These are phyloP conservation scores for Fraxinus latifolia DNA, from an alignment of 305 asterid species.

Conservation along the genomic window DNA sequence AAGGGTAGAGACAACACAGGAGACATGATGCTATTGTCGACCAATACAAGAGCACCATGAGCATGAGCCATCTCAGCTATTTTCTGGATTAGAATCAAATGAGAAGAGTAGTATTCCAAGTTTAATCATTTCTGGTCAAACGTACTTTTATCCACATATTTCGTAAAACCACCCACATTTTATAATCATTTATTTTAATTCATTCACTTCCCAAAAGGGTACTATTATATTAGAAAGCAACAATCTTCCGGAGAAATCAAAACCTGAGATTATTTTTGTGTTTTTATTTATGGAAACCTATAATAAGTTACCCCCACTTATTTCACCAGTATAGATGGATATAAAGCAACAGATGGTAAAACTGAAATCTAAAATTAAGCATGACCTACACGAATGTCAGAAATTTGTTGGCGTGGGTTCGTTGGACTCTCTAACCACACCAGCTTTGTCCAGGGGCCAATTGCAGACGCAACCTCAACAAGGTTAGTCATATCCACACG, in stretches of 20 bases:
- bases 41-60: constrained; percentile 75
- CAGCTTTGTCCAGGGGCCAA: constrained; percentile 68
- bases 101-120: not conserved
- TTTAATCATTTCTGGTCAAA: not conserved
- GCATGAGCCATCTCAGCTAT: constrained; percentile 82
- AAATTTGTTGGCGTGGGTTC: constrained; percentile 84
- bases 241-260: not conserved
- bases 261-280: not conserved
- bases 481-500: constrained; percentile 77
- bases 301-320: not conserved
- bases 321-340: not conserved
- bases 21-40: constrained; percentile 96
- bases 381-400: constrained; percentile 66
- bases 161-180: not conserved
- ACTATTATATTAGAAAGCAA: not conserved
- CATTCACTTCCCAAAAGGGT: not conserved
- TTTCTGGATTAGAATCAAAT: constrained; percentile 47
- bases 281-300: not conserved
- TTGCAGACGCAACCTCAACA: constrained; percentile 65
- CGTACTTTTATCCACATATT: not conserved
- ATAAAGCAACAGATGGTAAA: not conserved
- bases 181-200: not conserved
- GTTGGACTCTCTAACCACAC: constrained; percentile 97
- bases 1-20: constrained; percentile 74
- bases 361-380: not conserved